phyloP scores from a whole-genome alignment of 164 flowering plant genomes.

The Sextonia rubra region DNA sequence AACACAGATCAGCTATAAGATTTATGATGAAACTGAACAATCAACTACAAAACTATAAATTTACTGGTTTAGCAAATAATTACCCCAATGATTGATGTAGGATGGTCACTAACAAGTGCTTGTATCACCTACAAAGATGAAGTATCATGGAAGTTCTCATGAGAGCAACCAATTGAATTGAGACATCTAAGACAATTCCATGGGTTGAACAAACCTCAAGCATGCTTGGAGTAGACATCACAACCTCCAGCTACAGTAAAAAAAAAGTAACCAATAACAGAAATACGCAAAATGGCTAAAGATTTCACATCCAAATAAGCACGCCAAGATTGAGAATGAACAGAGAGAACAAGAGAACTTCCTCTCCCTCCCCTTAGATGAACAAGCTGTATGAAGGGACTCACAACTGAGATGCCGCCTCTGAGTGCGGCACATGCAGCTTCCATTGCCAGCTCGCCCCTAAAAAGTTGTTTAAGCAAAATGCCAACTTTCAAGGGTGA shows the following conservation, averaged over 20 bases:
- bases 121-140: constrained; percentile 45
- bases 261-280: constrained; percentile 5
- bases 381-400: constrained; percentile 18
- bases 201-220: constrained; percentile 50
- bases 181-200: background rate
- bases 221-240: constrained; percentile 70
- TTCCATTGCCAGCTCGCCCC: constrained; percentile 62
- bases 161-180: background rate
- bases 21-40: background rate
- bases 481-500: too few relatives aligned
- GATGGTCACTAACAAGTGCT: constrained; percentile 51
- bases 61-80: constrained; percentile 4
- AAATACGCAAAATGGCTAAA: background rate
- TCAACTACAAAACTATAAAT: background rate
- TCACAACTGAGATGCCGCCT: constrained; percentile 75
- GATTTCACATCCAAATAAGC: background rate
- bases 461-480: constrained; percentile 11
- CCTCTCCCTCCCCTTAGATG: background rate
- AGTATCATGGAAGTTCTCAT: constrained; percentile 13
- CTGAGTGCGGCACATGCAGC: constrained; percentile 67
- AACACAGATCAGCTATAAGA: too few relatives aligned
- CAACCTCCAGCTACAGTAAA: constrained; percentile 64
- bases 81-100: constrained; percentile 60
- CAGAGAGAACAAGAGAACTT: background rate
- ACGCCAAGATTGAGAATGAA: background rate